Evolutionary conservation across 2,329 filamentous ascomycete genomes (phyloP), one percentile per base, ranked within the genome.

Genomic region (Drechmeria coniospora): DNA sequence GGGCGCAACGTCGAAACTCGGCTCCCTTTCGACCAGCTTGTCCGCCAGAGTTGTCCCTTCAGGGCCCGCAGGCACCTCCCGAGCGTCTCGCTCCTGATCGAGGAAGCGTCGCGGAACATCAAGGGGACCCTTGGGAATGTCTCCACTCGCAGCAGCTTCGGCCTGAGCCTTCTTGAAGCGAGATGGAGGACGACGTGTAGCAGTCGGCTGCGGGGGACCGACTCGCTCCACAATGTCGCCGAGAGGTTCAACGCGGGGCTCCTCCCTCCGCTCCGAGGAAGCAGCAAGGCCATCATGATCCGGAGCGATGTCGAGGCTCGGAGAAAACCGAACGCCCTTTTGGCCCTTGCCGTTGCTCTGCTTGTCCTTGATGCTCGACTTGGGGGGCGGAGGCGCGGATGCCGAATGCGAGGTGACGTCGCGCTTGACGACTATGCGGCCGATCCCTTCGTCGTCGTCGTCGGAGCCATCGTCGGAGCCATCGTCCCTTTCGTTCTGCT

Each of bases 311-410:
- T 90, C 80, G 19, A 92, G 57, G 5, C 64, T 62, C 19, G 74
- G 58, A 2, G 83, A 76, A 51, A 93, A 93, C n/a, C 77, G 71
- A 15, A 93, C 84, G 11, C 69, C 75, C 55, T 90, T 92, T 46
- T 65, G 68, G 24, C 44, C 40, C 10, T 42, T 35, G 8, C 21
- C 19, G 3, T 37, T 36, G 7, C 32, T 30, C 20, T 41, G 39
- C 26, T 39, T 47, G 25, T 50, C 46, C 21, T 49, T 52, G 16
- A 54, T 37, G 21, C 36, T 51, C 12, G 53, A 53, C 26, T 50
- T 56, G 10, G 36, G 17, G 3, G 47, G 51, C 8, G 27, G 18
- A 3, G 38, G 16, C 20, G 31, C 34, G 15, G 44, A 32, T 3
- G 33, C 28, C 3, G 43, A 38, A 2, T 44, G 31, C 6, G 41